Evolutionary conservation across 108 stramenopile species (phyloP), one percentile per base, ranked within the genome.

Genomic region (Nitzschia inconspicua): DNA sequence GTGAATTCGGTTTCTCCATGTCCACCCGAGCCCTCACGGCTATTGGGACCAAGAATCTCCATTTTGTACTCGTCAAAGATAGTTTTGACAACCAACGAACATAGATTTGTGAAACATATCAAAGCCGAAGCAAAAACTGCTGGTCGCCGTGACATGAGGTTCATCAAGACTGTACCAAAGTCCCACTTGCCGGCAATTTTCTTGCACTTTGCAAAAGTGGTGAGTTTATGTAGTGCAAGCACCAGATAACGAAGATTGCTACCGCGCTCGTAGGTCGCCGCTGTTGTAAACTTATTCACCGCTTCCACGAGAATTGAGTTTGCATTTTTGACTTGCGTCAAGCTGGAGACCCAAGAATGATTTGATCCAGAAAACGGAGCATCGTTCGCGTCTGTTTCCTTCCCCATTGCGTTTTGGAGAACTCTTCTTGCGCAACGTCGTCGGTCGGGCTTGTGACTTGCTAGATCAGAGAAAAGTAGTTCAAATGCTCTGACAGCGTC

Each of bases 381-480:
- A 2, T 28, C 36, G 6, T 37, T 48, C 44, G 16, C 39, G 10
- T 28, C 37, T 30, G 36, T 29, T 32, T 39, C 53, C 9, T 57
- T 54, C 4, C 68, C 72, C 26, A 88, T 60, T 4, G 88, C 68
- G 47, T 85, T 82, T 35, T 74, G 66, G 4, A 89, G 67, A 0
- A 89, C 88, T 40, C 80, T 71, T 46, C 88, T 73, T 22, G 88
- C 75, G 39, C 84, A 82, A 5, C 70, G 70, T n/a, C 88, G 77
- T 0, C 84, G 72, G 46, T 83, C 80, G 13, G 80, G 67, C 29
- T 66, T 75, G 18, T 70, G 71, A 50, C 79, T 81, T 22, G 88
- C 74, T 27, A 83, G 59, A 53, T 89, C 88, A 13, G 72, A 49
- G 23, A 89, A 48, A 2, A 89, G 62, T 5, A 89, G 55, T 34